Evolutionary conservation across 768 basidiomycete species (phyloP).

Genomic region (Lentinula detonsa): DNA sequence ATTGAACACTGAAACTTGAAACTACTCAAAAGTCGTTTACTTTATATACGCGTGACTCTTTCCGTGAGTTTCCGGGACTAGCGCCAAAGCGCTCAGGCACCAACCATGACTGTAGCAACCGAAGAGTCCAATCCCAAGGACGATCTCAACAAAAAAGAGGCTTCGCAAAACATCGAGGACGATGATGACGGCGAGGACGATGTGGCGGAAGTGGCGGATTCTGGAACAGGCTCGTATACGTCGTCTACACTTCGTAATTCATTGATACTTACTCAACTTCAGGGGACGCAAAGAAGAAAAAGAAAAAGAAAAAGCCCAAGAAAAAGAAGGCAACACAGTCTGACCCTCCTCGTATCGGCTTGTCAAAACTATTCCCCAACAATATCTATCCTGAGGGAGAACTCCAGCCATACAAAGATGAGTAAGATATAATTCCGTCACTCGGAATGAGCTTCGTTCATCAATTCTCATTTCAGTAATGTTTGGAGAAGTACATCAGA

Average conservation of each 20-base stretch:
- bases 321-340: slow-evolving; percentile 77
- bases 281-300: slow-evolving; percentile 72
- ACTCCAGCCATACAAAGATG: slow-evolving; percentile 84
- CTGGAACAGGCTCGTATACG: background rate
- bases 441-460: slow-evolving; percentile 3
- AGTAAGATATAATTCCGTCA: slow-evolving; percentile 38
- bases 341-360: slow-evolving; percentile 87
- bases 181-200: slow-evolving; percentile 13
- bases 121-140: slow-evolving; percentile 1
- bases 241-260: background rate
- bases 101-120: slow-evolving; percentile 7
- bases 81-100: background rate
- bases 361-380: slow-evolving; percentile 83
- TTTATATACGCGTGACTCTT: background rate
- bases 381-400: slow-evolving; percentile 92
- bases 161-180: slow-evolving; percentile 8
- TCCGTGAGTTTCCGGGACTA: background rate
- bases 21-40: background rate
- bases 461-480: slow-evolving; percentile 48
- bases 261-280: background rate
- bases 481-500: slow-evolving; percentile 84
- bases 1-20: background rate
- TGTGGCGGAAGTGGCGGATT: slow-evolving; percentile 7
- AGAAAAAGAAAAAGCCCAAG: slow-evolving; percentile 93
- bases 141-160: background rate